Percentiles rank a stretch among this genome's conserved stretches.
Evolutionary conservation across 78 protist species (phyloP).

Genomic region (Guillardia theta): DNA sequence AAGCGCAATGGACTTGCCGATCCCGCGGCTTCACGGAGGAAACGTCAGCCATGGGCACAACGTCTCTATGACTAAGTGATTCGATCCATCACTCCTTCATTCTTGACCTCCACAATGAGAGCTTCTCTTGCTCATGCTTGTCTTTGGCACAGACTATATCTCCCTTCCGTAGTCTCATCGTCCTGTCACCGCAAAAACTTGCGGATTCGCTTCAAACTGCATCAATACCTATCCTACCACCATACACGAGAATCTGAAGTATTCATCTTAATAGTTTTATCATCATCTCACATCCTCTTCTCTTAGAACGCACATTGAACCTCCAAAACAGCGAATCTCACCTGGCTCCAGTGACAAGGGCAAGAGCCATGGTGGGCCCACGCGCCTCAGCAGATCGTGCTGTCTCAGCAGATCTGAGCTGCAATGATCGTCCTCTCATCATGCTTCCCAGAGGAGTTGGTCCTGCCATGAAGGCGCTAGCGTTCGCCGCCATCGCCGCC

Average conservation of each 20-base stretch:
- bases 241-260: not conserved
- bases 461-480: too few relatives aligned
- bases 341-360: constrained; percentile 34
- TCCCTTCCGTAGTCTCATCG: not conserved
- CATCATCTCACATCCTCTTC: not conserved
- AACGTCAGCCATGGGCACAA: too few relatives aligned
- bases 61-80: not conserved
- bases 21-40: not conserved
- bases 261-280: too few relatives aligned
- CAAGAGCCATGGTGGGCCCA: constrained; percentile 17
- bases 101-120: not conserved
- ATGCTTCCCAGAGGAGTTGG: too few relatives aligned
- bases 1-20: not conserved
- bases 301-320: too few relatives aligned
- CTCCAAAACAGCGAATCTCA: too few relatives aligned
- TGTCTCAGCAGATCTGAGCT: too few relatives aligned
- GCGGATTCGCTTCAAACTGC: not conserved
- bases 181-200: not conserved
- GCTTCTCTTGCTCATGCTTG: not conserved
- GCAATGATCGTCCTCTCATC: too few relatives aligned
- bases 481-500: too few relatives aligned
- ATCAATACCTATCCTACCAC: not conserved
- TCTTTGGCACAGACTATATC: not conserved
- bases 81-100: not conserved
- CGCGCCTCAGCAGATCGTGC: too few relatives aligned